Evolutionary conservation across 2,329 filamentous ascomycete species (phyloP), one percentile per base, ranked within the genome.

Genomic region (Amauroascus verrucosus): DNA sequence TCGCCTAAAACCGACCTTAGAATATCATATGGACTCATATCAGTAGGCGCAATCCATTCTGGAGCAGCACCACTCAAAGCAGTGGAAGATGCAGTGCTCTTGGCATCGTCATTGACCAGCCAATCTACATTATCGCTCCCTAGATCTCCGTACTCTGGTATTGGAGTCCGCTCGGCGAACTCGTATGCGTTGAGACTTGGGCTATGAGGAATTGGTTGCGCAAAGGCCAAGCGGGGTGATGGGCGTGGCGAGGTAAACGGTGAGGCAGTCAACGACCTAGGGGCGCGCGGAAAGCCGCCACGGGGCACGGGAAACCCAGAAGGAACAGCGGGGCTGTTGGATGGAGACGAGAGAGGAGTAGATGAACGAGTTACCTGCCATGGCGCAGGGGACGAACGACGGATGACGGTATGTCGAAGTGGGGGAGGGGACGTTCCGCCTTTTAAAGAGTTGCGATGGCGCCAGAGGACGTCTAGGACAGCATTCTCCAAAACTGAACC

Each of bases 1-100:
- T 93, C 88, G 46, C 91, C 88, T 24, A 98, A 77, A 38, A 98
- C 94, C 5, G 91, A 96, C 57, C 93, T 86, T 53, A 98, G 77
- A 81, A 98, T 97, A 66, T 98, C 93, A 70, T 96, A 95, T 0
- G 93, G 91, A 55, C 88, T 94, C 91, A 98, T 97, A 64, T 97
- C 90, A 54, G 82, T 81, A 64, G 86, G 85, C 65, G 80, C 78
- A 13, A 84, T 76, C 72, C 81, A 96, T 67, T 96, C 89, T 22
- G 90, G 85, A 4, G 88, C 88, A 13, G 85, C 85, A 41, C 83
- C 84, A 63, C 88, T 90, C 56, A 91, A 77, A 32, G 80, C 82
- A 59, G 83, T 88, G 22, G 89, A 95, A 22, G 88, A 84, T 54
- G 89, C 80, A 61, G 85, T 90, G 63, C 84, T 86, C 51, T 81